Evolutionary conservation across 164 flowering plant genomes (phyloP).

Genomic region (Vitis riparia): DNA sequence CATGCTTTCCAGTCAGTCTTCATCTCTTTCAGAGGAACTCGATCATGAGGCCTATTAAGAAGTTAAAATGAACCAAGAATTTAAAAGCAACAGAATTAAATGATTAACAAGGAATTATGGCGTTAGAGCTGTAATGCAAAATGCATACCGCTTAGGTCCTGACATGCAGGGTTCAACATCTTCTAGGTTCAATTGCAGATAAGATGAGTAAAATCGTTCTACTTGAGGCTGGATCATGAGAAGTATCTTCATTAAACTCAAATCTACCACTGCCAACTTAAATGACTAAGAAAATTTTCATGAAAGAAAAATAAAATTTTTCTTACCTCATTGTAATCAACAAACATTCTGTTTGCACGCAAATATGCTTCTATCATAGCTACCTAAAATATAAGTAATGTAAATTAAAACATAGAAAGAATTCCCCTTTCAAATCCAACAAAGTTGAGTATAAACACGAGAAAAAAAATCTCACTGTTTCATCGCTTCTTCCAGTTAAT

Average conservation of each 20-base stretch:
- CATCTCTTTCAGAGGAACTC: slow-evolving; percentile 87
- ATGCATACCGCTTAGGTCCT: slow-evolving; percentile 80
- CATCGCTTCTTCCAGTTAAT: slow-evolving; percentile 92
- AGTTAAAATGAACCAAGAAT: neutral
- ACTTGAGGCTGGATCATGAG: slow-evolving; percentile 60
- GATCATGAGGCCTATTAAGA: slow-evolving; percentile 80
- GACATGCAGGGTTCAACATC: slow-evolving; percentile 91
- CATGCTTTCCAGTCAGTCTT: slow-evolving; percentile 92
- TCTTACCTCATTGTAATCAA: slow-evolving; percentile 77
- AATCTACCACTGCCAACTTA: neutral
- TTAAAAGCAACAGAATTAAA: neutral
- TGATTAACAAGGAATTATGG: neutral
- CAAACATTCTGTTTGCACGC: slow-evolving; percentile 85
- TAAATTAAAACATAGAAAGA: too few relatives aligned
- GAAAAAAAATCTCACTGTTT: slow-evolving; percentile 53
- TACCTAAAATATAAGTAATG: slow-evolving; percentile 37
- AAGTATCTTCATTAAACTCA: too few relatives aligned
- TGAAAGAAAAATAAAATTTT: neutral
- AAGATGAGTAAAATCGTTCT: slow-evolving; percentile 82
- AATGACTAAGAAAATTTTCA: neutral
- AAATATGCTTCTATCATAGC: slow-evolving; percentile 81
- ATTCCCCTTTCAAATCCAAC: too few relatives aligned
- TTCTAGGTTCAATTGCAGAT: slow-evolving; percentile 61
- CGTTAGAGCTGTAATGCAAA: neutral
- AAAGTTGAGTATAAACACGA: too few relatives aligned